A percentile compares a stretch with the other conserved stretches of the same genome.
Evolutionary conservation across 208 protist species (phyloP).

Genomic region (Wallacemonas sp.): DNA sequence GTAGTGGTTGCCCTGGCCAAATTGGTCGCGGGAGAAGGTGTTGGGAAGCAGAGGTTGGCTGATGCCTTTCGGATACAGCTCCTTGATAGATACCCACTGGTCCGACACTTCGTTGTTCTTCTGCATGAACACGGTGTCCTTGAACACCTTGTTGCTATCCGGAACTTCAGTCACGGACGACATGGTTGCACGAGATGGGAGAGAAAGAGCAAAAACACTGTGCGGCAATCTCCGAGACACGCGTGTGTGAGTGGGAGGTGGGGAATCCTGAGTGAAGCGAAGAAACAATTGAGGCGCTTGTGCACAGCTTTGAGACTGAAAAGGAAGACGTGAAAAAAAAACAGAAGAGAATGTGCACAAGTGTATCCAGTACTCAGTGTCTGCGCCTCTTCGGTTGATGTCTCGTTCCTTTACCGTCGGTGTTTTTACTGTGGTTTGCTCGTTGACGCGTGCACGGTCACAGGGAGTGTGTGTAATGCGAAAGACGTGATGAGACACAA

Average conservation of each 20-base stretch:
- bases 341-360: slow-evolving; percentile 13
- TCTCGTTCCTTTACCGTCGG: too few species aligned
- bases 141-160: slow-evolving; percentile 63
- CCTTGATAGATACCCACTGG: slow-evolving; percentile 64
- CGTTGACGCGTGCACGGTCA: too few species aligned
- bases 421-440: too few species aligned
- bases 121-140: slow-evolving; percentile 68
- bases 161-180: slow-evolving; percentile 35
- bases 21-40: slow-evolving; percentile 62
- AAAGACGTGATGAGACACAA: too few species aligned
- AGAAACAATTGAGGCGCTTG: too few species aligned
- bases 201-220: neutral
- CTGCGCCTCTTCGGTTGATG: too few species aligned
- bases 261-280: too few species aligned
- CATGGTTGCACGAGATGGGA: neutral
- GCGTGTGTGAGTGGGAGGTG: neutral
- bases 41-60: slow-evolving; percentile 59
- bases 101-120: slow-evolving; percentile 61
- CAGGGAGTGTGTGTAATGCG: too few species aligned
- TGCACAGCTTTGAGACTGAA: neutral
- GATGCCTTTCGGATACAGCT: slow-evolving; percentile 63
- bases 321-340: neutral
- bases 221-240: neutral
- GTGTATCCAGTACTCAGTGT: neutral
- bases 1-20: slow-evolving; percentile 81